Evolutionary conservation across 305 asterid genomes (phyloP).

Genomic region (Rubia peregrina): DNA sequence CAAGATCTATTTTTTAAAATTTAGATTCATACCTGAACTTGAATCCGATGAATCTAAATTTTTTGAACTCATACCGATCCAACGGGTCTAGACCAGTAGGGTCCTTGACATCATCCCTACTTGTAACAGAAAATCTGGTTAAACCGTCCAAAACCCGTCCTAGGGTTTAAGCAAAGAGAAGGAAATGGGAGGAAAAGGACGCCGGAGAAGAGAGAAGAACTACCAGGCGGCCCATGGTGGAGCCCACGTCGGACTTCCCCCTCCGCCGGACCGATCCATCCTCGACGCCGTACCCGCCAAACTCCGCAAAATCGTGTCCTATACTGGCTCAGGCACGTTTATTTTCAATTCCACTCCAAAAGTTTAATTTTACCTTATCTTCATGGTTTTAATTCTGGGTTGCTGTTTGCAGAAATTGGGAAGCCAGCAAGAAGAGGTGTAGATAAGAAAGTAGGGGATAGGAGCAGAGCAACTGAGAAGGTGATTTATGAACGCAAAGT

Average conservation of each 20-base stretch:
- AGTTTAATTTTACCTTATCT: neutral
- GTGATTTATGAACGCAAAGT: slow-evolving; percentile 17
- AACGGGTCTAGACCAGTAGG: too few species aligned
- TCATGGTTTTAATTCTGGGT: neutral
- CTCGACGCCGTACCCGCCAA: slow-evolving; percentile 71
- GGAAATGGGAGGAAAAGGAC: slow-evolving; percentile 80
- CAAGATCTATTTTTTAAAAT: too few species aligned
- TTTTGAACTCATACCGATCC: too few species aligned
- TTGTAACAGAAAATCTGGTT: too few species aligned
- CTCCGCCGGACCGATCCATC: slow-evolving; percentile 63
- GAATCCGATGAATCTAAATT: too few species aligned
- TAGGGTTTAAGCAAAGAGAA: slow-evolving; percentile 14
- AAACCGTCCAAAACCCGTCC: neutral
- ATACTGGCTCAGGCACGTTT: slow-evolving; percentile 30
- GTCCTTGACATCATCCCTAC: too few species aligned
- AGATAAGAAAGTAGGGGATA: slow-evolving; percentile 27
- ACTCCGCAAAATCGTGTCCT: slow-evolving; percentile 63
- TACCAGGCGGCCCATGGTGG: slow-evolving; percentile 83
- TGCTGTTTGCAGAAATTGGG: slow-evolving; percentile 23
- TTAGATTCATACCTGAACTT: too few species aligned
- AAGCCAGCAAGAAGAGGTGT: slow-evolving; percentile 22
- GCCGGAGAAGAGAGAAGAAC: slow-evolving; percentile 73
- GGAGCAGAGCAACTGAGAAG: slow-evolving; percentile 26
- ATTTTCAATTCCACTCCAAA: neutral
- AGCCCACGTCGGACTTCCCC: slow-evolving; percentile 55